phyloP scores from a whole-genome alignment of 192 early-diverging fungal genomes.

The Entomortierella beljakovae region DNA sequence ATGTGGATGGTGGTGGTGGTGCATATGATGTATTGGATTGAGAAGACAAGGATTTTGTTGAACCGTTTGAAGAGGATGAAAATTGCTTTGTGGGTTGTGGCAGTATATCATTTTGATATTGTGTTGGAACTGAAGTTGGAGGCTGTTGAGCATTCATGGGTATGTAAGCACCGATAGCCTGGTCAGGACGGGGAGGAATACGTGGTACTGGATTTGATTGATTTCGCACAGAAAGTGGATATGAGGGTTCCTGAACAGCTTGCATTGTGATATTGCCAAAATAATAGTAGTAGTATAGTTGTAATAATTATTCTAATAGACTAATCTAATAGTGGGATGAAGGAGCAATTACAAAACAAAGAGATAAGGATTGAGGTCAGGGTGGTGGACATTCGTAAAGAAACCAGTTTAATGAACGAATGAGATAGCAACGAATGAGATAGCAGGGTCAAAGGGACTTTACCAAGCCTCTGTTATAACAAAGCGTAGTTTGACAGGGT shows the following conservation, averaged over 20 bases:
- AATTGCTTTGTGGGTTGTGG: neutral
- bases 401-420: no score
- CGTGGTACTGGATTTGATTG: neutral
- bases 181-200: slow-evolving; percentile 7
- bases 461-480: no score
- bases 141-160: neutral
- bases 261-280: slow-evolving; percentile 6
- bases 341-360: neutral
- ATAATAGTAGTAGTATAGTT: no score
- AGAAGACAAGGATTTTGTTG: slow-evolving; percentile 7
- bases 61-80: slow-evolving; percentile 22
- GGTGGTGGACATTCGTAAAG: no score
- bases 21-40: slow-evolving; percentile 17
- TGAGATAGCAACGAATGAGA: no score
- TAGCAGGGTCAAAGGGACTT: no score
- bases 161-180: neutral
- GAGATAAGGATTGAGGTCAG: no score
- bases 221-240: slow-evolving; percentile 5
- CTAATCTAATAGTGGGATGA: no score
- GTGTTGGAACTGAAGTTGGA: neutral
- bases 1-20: slow-evolving; percentile 10
- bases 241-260: slow-evolving; percentile 10
- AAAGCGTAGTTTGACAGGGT: no score
- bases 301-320: neutral
- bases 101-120: neutral